Base-by-base conservation (phyloP, 179 eudicot species). In the Pouteria campechiana region DNA sequence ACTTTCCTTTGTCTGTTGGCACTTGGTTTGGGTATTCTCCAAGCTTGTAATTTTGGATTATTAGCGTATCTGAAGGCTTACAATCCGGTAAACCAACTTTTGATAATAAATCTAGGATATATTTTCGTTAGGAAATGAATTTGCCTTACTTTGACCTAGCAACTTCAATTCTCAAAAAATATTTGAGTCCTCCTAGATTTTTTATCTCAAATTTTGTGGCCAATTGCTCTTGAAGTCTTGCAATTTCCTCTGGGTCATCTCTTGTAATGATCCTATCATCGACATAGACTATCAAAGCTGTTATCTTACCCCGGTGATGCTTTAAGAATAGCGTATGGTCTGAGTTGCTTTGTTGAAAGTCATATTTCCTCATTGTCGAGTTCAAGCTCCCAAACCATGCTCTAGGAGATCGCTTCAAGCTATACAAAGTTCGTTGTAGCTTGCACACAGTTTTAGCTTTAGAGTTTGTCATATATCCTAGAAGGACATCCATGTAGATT, bases 341-440 rank as follows among this genome's bases (percentile, higher is more conserved):
- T 18, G 9, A 19, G 27, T 47, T 33, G 29, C 52, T 33, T 34
- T 47, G 52, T 6, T 20, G 27, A n/a, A 32, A 47, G 9, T 40
- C 52, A 19, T 33, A 47, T 14, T n/a, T 32, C 17, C 21, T 47
- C 52, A 47, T 47, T 5, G 40, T 30, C 28, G n/a, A 8, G 27
- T 19, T 47, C 18, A 32, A 32, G 20, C 40, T 2, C 8, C 52
- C 52, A 46, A 31, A 46, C 40, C 40, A 47, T 3, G 28, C 45
- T 3, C 28, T 1, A n/a, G 45, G 25, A 1, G 23, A 39, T 39
- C 9, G 22, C 24, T 39, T 39, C 23, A 30, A 17, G 4, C 38
- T 25, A 4, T 46, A 46, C 4, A 46, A 11, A 5, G 37, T 10
- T 4, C 24, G 0, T 7, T 2, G 16, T 36, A 36, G 16, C 15